Percentiles rank a stretch among this genome's conserved stretches.
phyloP scores from a whole-genome alignment of 2,329 filamentous ascomycete genomes.

The Epichloe coenophiala region DNA sequence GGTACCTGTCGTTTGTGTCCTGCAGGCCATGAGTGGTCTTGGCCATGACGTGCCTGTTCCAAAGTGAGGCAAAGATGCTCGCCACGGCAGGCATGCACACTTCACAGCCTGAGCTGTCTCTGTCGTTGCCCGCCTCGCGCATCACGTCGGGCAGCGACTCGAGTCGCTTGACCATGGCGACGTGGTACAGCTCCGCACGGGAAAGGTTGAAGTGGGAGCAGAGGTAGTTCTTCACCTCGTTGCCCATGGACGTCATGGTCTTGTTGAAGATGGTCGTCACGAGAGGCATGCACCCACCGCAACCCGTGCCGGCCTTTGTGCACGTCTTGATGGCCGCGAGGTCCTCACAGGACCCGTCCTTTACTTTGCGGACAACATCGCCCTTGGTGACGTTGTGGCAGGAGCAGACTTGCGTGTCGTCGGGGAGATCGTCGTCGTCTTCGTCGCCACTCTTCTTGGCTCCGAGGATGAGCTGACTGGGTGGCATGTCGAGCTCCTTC shows the following conservation, averaged over 20 bases:
- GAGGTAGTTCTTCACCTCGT: slow-evolving; percentile 75
- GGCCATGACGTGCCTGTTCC: slow-evolving; percentile 73
- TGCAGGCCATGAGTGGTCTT: slow-evolving; percentile 59
- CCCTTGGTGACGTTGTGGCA: slow-evolving; percentile 89
- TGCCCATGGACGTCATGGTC: slow-evolving; percentile 72
- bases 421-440: slow-evolving; percentile 58
- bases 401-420: slow-evolving; percentile 82
- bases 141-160: slow-evolving; percentile 64
- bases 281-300: slow-evolving; percentile 79
- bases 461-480: slow-evolving; percentile 73
- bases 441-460: slow-evolving; percentile 59
- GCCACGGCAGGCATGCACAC: slow-evolving; percentile 73
- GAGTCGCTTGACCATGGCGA: slow-evolving; percentile 69
- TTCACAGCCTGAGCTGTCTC: slow-evolving; percentile 67
- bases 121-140: slow-evolving; percentile 60
- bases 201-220: slow-evolving; percentile 77
- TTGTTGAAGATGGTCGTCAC: slow-evolving; percentile 84
- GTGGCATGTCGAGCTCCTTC: slow-evolving; percentile 64
- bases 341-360: slow-evolving; percentile 67
- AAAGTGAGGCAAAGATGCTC: slow-evolving; percentile 69
- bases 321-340: slow-evolving; percentile 75
- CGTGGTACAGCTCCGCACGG: slow-evolving; percentile 79
- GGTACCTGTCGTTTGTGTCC: slow-evolving; percentile 79
- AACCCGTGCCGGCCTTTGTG: slow-evolving; percentile 85
- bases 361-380: slow-evolving; percentile 58